Evolutionary conservation across 2,329 filamentous ascomycete species (phyloP).

Genomic region (Neopestalotiopsis rosae): DNA sequence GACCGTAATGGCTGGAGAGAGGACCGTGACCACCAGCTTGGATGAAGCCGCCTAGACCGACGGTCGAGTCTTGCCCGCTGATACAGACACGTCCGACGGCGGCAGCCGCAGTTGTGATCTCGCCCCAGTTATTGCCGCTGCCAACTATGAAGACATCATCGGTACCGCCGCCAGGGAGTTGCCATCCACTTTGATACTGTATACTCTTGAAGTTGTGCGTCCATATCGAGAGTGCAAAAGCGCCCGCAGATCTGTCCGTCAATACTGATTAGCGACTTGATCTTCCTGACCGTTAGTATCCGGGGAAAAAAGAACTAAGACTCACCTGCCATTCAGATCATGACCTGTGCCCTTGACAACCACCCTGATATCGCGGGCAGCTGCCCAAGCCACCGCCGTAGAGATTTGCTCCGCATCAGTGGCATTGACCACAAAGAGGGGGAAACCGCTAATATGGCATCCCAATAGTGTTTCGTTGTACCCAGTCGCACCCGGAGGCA

Average conservation of each 20-base stretch:
- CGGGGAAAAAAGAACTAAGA: rapidly evolving
- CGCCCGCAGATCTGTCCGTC: constrained; percentile 55
- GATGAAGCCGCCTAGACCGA: constrained; percentile 22
- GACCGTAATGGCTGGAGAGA: constrained; percentile 56
- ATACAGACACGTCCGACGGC: constrained; percentile 11
- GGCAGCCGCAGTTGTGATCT: constrained; percentile 14
- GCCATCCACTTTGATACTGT: constrained; percentile 18
- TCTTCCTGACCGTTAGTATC: background rate
- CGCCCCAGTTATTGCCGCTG: constrained; percentile 16
- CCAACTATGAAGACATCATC: constrained; percentile 31
- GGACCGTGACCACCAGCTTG: constrained; percentile 61
- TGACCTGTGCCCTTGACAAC: constrained; percentile 56
- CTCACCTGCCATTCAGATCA: constrained; percentile 32
- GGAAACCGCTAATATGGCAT: constrained; percentile 26
- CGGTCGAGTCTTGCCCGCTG: constrained; percentile 16
- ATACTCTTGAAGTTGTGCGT: constrained; percentile 51
- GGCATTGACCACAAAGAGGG: constrained; percentile 24
- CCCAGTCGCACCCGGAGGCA: constrained; percentile 29
- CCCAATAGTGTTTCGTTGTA: background rate
- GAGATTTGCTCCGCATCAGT: constrained; percentile 24
- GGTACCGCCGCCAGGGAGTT: constrained; percentile 37
- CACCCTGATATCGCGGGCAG: constrained; percentile 46
- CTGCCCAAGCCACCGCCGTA: constrained; percentile 39
- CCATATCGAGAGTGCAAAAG: constrained; percentile 53
- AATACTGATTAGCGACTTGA: background rate